Base-by-base conservation (phyloP, 1,284 basidiomycete species). In the Ceraceosorus guamensis region DNA sequence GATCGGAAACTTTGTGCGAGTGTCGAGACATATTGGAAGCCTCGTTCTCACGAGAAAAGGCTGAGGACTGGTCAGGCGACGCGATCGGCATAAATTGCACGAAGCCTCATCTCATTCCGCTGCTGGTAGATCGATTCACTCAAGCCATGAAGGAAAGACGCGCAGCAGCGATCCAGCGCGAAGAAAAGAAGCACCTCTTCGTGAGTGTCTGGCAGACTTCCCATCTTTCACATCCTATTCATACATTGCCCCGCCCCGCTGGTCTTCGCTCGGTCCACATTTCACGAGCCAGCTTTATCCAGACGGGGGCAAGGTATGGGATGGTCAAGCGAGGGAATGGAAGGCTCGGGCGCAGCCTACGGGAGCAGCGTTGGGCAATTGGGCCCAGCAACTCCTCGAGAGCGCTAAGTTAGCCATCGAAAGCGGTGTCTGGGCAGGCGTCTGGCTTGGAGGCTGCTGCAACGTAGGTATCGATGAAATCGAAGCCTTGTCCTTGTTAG, bases 1-100 rank as follows among this genome's bases (percentile, higher is more conserved):
- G 7, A 55, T 2, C 10, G 64, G 14, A 46, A n/a, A n/a, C n/a
- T n/a, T n/a, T n/a, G n/a, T n/a, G n/a, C n/a, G n/a, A n/a, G n/a
- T n/a, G n/a, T n/a, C n/a, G n/a, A n/a, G n/a, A n/a, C n/a, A n/a
- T n/a, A n/a, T n/a, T n/a, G n/a, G n/a, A n/a, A n/a, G n/a, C n/a
- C n/a, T n/a, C n/a, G n/a, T n/a, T n/a, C n/a, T n/a, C n/a, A n/a
- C n/a, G n/a, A n/a, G n/a, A n/a, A n/a, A n/a, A n/a, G n/a, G n/a
- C n/a, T n/a, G n/a, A n/a, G n/a, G n/a, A n/a, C n/a, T n/a, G n/a
- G n/a, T n/a, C n/a, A n/a, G n/a, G n/a, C n/a, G n/a, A 52, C 6
- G 70, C 68, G 5, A 50, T 72, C 31, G 70, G 70, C 30, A 67
- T 72, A 59, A 72, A 72, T 54, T 72, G 70, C 58, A 72, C 70